Conservation (phyloP, 192 early-diverging fungal genomes). For the Chytriomyces sp. region DNA sequence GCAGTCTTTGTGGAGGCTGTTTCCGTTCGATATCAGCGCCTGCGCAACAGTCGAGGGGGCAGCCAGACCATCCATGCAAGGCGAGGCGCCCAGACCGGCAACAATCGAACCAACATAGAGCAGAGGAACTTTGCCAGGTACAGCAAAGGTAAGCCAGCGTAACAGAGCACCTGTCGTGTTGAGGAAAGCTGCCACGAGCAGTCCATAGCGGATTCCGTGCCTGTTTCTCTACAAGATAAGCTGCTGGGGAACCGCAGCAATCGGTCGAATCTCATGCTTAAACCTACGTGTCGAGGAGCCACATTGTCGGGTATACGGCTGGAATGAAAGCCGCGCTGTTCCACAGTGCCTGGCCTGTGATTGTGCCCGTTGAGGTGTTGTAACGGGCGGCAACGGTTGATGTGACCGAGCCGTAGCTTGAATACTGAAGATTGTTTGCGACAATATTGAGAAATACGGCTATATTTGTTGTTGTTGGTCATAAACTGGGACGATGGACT, state of each 20-base stretch:
- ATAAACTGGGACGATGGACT: background rate
- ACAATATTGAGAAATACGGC: conserved; percentile 3
- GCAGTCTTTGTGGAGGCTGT: conserved; percentile 23
- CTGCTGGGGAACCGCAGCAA: too few species aligned
- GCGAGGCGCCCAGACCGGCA: background rate
- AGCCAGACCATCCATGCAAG: background rate
- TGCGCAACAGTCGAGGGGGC: background rate
- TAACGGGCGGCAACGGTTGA: conserved; percentile 6
- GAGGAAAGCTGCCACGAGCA: background rate
- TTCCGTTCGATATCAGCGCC: background rate
- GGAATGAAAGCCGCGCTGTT: conserved; percentile 1
- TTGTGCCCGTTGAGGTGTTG: background rate
- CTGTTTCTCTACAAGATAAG: background rate
- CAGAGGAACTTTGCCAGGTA: background rate
- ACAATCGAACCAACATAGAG: background rate
- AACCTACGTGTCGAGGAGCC: conserved; percentile 29
- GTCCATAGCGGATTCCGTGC: background rate
- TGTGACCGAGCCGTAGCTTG: conserved; percentile 9
- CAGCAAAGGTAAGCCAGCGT: background rate
- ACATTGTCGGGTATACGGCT: background rate
- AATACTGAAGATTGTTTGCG: background rate
- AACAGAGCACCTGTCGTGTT: background rate
- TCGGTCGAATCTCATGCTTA: background rate
- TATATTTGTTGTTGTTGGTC: background rate
- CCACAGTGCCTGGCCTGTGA: background rate